Evolutionary conservation across 805 yeast genomes (phyloP).

Genomic region (Candida railenensis): DNA sequence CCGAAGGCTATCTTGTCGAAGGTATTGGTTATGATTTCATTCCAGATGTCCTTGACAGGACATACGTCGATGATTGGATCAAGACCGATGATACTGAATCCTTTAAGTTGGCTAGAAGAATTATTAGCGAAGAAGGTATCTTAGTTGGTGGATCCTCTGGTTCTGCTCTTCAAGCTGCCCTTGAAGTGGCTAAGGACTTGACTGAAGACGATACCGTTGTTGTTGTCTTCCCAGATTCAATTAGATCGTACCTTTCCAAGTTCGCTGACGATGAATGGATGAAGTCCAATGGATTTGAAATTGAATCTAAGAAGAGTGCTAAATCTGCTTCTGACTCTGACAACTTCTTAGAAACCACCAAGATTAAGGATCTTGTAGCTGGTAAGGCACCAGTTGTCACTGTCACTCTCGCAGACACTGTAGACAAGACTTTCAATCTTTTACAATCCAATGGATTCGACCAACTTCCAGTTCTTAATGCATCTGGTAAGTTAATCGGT

Average conservation of each 20-base stretch:
- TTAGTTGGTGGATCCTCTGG: constrained; percentile 91
- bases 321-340: constrained; percentile 42
- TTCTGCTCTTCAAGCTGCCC: constrained; percentile 76
- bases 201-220: constrained; percentile 75
- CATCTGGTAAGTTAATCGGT: constrained; percentile 65
- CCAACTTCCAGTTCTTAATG: constrained; percentile 74
- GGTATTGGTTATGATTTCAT: constrained; percentile 90
- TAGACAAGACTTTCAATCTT: constrained; percentile 64
- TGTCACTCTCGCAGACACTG: constrained; percentile 58
- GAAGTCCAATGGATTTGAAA: constrained; percentile 67
- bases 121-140: constrained; percentile 82
- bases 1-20: constrained; percentile 72
- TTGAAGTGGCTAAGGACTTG: constrained; percentile 64
- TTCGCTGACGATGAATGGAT: constrained; percentile 92
- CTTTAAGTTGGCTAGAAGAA: constrained; percentile 75
- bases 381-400: constrained; percentile 76
- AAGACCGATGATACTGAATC: constrained; percentile 83
- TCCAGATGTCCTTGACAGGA: constrained; percentile 75
- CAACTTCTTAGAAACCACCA: constrained; percentile 37
- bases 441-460: constrained; percentile 78
- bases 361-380: constrained; percentile 63
- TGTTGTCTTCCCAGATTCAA: constrained; percentile 81
- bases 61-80: constrained; percentile 72
- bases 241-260: constrained; percentile 82
- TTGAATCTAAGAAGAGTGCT: constrained; percentile 49